Base-by-base conservation (phyloP, 2,329 filamentous ascomycete genomes). In the Fusarium nelsonii region DNA sequence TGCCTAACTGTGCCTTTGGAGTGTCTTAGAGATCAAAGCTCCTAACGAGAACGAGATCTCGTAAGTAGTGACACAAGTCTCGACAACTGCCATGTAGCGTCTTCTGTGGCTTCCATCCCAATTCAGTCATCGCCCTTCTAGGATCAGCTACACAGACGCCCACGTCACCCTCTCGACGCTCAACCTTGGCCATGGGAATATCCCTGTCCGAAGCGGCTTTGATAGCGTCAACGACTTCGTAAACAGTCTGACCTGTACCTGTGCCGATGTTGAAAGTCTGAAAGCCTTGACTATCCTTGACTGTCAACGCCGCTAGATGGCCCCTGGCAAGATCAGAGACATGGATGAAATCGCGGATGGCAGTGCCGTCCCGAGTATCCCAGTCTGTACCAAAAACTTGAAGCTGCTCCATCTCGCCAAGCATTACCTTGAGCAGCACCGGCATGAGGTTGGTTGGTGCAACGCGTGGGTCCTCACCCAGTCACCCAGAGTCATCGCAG, bases 311-410 rank as follows among this genome's bases (percentile, higher is more conserved):
- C 8, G 88, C 87, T 37, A 90, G 84, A 76, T 91, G 89, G 6
- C 87, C 89, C 43, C 85, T 81, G 8, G 88, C 88, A 44, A 91
- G 82, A 75, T 91, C 89, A n/a, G 84, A 85, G 37, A 91, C 89
- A 69, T 91, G 89, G 66, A 91, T 90, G 73, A 90, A 91, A 76
- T 91, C 89, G 41, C 89, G 85, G 41, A 91, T 83, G 2, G 88
- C 88, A 1, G 89, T 91, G 16, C 89, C 89, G 70, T 91, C 89
- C 6, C 82, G 79, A 1, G 89, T 91, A 59, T 88, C 83, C 84
- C 88, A 91, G 76, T 91, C 88, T 4, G 82, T 83, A 9, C 89
- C 89, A 68, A 88, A 91, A 53, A 91, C 40, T 9, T 37, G 33
- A 0, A 59, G 51, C 3, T 16, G 28, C 1, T 45, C 20, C 20